Conservation (phyloP, 1,284 basidiomycete species). For the Ganoderma meredithae region DNA sequence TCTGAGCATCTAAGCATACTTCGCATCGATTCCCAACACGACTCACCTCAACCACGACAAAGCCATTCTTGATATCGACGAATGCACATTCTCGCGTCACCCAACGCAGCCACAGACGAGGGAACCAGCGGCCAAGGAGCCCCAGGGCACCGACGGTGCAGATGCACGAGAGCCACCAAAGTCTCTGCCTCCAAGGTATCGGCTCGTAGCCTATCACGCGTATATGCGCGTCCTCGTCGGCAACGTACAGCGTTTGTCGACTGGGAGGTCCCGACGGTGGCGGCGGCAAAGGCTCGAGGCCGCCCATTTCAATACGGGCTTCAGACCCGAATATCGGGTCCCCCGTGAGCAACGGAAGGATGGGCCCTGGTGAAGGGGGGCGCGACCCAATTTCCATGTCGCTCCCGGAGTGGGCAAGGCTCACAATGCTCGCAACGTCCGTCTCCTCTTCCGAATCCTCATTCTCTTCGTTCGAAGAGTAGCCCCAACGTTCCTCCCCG, state of each 20-base stretch:
- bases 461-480: constrained; percentile 78
- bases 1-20: constrained; percentile 15
- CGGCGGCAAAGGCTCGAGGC: constrained; percentile 64
- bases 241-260: constrained; percentile 87
- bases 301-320: constrained; percentile 80
- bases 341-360: constrained; percentile 70
- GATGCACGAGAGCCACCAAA: constrained; percentile 81
- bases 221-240: constrained; percentile 92
- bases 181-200: constrained; percentile 64
- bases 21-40: background rate
- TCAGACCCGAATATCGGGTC: constrained; percentile 85
- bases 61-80: constrained; percentile 71
- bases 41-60: constrained; percentile 91
- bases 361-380: constrained; percentile 64
- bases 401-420: constrained; percentile 49
- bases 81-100: constrained; percentile 90
- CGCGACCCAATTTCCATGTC: constrained; percentile 76
- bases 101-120: constrained; percentile 88
- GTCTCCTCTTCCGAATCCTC: constrained; percentile 42
- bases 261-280: constrained; percentile 81
- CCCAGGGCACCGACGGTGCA: constrained; percentile 80
- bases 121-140: constrained; percentile 94
- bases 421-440: constrained; percentile 31
- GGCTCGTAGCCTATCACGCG: constrained; percentile 92
- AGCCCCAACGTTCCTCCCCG: constrained; percentile 78